Evolutionary conservation across 176 grass and related monocot species (phyloP), one percentile per base, ranked within the genome.

Genomic region (Microstegium vimineum): DNA sequence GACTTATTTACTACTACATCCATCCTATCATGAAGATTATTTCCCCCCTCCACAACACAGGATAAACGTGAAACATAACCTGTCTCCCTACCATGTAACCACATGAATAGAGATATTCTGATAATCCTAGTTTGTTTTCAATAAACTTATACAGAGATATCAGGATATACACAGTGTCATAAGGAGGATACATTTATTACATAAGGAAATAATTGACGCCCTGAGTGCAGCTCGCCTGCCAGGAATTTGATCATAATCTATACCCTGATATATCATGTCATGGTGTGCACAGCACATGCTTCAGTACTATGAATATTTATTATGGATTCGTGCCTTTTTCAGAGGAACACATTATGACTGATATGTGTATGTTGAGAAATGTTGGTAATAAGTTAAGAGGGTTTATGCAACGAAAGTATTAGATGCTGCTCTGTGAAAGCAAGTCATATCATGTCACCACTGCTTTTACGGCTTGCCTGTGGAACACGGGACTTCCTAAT

Each of bases 191-290:
- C 23, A n/a, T 54, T 54, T 54, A 45, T 35, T 64, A 38, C 25
- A 13, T 22, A 75, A 16, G 26, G 67, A 71, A 73, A 31, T 33
- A 31, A 22, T 52, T 33, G 43, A 32, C 28, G 33, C 31, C 63
- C 12, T 36, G 65, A 28, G 51, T 84, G 30, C 23, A 33, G 42
- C 62, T 61, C 56, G 23, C 46, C 68, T 80, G 22, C 42, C 22
- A 78, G 68, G 8, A 80, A 31, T 51, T 37, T 73, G 42, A 80
- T 62, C 41, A 62, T 77, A 28, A 27, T n/a, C n/a, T n/a, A n/a
- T n/a, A n/a, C n/a, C 20, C 26, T 76, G 69, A 85, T 64, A n/a
- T 83, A 63, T 66, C 41, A 27, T 31, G 20, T 18, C 27, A 74
- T 35, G 59, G 22, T 63, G 10, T 16, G 5, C 16, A 49, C 80